phyloP scores from a whole-genome alignment of 805 yeast genomes.

The Dipodascopsis uninucleata region DNA sequence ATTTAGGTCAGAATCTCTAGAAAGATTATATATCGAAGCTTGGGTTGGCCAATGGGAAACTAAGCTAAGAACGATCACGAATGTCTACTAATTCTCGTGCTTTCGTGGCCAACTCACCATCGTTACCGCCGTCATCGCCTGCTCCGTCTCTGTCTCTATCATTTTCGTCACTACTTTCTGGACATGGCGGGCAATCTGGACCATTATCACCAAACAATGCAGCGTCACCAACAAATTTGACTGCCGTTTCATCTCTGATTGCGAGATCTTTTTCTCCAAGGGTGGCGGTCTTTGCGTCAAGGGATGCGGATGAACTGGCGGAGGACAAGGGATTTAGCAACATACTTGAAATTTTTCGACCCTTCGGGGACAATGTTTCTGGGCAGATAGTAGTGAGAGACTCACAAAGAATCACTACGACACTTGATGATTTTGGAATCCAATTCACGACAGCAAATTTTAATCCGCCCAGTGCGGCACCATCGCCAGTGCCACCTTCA shows the following conservation, averaged over 20 bases:
- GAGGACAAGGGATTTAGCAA: constrained; percentile 43
- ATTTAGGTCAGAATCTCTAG: too few relatives aligned
- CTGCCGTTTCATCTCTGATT: constrained; percentile 20
- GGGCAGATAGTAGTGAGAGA: constrained; percentile 50
- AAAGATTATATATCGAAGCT: too few relatives aligned
- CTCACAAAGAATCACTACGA: constrained; percentile 48
- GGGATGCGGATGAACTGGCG: constrained; percentile 45
- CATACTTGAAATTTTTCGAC: constrained; percentile 48
- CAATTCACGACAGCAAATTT: constrained; percentile 40
- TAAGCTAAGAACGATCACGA: not conserved
- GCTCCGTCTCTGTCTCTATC: constrained; percentile 22
- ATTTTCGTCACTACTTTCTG: constrained; percentile 18
- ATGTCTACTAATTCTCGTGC: not conserved
- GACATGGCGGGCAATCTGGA: constrained; percentile 3
- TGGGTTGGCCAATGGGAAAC: too few relatives aligned
- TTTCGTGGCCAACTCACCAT: constrained; percentile 3
- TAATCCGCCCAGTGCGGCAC: not conserved
- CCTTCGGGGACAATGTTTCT: constrained; percentile 53
- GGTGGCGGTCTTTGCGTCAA: constrained; percentile 49
- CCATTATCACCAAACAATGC: constrained; percentile 17
- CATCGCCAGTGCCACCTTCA: not conserved
- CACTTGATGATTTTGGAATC: constrained; percentile 53
- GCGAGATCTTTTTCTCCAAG: constrained; percentile 49
- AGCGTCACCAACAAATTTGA: constrained; percentile 17
- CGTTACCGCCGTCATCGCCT: constrained; percentile 12